Evolutionary conservation across 164 flowering plant genomes (phyloP), one percentile per base, ranked within the genome.

Genomic region (Buxus sempervirens): DNA sequence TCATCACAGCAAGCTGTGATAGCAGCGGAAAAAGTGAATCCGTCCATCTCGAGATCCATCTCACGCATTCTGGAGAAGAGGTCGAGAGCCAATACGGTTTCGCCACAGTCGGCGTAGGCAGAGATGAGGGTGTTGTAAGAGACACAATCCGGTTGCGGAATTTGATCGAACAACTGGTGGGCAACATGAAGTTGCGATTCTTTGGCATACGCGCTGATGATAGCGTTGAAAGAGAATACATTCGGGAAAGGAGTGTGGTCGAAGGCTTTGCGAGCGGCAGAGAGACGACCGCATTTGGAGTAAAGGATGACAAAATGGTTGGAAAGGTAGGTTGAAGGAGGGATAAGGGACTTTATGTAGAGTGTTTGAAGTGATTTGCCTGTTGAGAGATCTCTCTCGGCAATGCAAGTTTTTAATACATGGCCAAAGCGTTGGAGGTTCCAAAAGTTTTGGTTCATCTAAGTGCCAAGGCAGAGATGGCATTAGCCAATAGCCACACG

Each of bases 231-330:
- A n/a, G 98, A 78, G 81, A 90, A 90, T 22, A 86, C 86, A 56
- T 93, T 93, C 54, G 90, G 88, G 32, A 76, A 20, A 22, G 60
- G 80, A 69, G 77, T 82, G 24, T 53, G 64, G 65, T 85, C 75
- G 79, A 92, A 92, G 41, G 81, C 75, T 22, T 70, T 66, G 54
- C 81, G 85, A 65, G 98, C 98, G 0, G 75, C 57, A 9, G 73
- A 9, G 28, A 89, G 86, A 41, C 25, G 82, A 70, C 85, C 76
- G 64, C 92, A 89, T 82, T 88, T 89, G 72, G 94, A 81, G 86
- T 91, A 93, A 56, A 91, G 86, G 65, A 79, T 71, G 73, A 89
- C 81, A 84, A 90, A 89, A 70, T 89, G 97, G 75, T 93, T 93
- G 81, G 93, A 85, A 59, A 93, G 71, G 73, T 82, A 93, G 61